A percentile compares a stretch with the other conserved stretches of the same genome.
Conservation (phyloP, 257 asterid genomes). For the Solanum arcanum region DNA sequence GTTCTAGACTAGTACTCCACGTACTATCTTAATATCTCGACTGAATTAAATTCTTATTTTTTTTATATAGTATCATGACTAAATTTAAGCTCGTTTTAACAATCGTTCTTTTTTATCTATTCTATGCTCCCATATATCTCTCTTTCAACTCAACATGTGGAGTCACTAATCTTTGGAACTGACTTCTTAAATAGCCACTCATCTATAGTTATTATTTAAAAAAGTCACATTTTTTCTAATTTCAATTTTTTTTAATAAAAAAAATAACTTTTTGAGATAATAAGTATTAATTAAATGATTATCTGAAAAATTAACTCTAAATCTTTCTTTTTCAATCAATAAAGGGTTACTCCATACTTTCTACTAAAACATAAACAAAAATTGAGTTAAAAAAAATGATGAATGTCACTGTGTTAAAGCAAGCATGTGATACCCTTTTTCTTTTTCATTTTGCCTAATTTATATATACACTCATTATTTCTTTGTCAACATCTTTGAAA, state of each 20-base stretch:
- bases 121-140: neutral
- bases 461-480: neutral
- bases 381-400: neutral
- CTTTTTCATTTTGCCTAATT: neutral
- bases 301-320: too few species aligned
- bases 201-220: too few species aligned
- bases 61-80: too few species aligned
- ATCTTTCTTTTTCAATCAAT: neutral
- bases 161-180: neutral
- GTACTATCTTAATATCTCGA: neutral
- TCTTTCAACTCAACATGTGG: neutral
- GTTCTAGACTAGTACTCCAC: neutral
- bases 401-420: neutral
- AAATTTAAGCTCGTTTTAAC: too few species aligned
- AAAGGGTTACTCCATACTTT: neutral
- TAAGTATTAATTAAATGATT: too few species aligned
- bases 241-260: too few species aligned
- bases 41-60: neutral
- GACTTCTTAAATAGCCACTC: neutral
- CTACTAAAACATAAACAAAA: neutral
- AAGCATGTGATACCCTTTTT: neutral
- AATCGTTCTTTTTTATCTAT: too few species aligned
- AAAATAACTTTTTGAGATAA: neutral
- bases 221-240: too few species aligned
- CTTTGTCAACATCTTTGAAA: slow-evolving; percentile 2